Conservation (phyloP, 176 grass and related monocot genomes). For the Musa beccarii region DNA sequence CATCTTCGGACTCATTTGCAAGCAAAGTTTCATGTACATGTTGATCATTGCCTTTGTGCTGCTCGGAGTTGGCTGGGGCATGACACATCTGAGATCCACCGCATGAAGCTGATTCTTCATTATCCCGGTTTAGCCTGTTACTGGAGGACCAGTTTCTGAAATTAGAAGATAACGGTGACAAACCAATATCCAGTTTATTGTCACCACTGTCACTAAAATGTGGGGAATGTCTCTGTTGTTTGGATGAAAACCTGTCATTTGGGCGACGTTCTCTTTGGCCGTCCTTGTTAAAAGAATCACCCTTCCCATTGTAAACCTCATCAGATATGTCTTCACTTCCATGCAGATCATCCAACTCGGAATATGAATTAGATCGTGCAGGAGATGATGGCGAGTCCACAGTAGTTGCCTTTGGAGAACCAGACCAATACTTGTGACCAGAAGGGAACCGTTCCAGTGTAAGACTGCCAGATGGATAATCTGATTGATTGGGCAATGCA, state of each 20-base stretch:
- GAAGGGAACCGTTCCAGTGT: slow-evolving; percentile 55
- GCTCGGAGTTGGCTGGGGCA: not conserved
- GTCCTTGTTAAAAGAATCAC: not conserved
- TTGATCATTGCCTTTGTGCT: not conserved
- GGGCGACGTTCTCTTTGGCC: not conserved
- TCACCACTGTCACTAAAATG: not conserved
- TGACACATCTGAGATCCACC: not conserved
- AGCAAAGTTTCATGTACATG: not conserved
- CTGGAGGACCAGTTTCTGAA: not conserved
- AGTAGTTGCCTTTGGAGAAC: slow-evolving; percentile 40
- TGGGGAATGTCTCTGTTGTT: not conserved
- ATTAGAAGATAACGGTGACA: not conserved
- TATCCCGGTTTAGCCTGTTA: not conserved
- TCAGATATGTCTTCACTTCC: slow-evolving; percentile 12
- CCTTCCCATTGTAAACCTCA: not conserved
- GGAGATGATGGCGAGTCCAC: slow-evolving; percentile 7
- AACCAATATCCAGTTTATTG: not conserved
- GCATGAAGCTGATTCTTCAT: not conserved
- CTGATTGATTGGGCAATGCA: slow-evolving; percentile 27
- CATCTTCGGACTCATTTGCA: not conserved
- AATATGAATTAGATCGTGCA: not conserved
- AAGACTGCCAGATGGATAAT: slow-evolving; percentile 21
- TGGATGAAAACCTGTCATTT: not conserved
- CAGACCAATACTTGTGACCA: slow-evolving; percentile 53
- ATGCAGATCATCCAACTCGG: slow-evolving; percentile 8